phyloP scores from a whole-genome alignment of 2,329 filamentous ascomycete genomes.

The Apiospora aurea region DNA sequence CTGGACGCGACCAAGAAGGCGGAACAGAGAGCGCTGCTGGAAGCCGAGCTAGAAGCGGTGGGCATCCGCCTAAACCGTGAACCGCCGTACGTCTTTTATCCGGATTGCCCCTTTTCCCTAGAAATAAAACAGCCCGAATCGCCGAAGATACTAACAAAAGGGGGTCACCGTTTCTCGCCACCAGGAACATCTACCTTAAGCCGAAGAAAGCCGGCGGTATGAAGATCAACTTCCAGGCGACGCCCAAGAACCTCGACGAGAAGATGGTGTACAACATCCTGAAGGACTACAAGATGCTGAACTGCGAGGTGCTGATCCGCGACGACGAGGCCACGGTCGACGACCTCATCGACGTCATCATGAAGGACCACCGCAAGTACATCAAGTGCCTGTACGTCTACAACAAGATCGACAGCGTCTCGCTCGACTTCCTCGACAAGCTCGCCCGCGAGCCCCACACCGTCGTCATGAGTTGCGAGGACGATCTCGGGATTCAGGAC shows the following conservation, averaged over 20 bases:
- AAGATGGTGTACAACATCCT: conserved; percentile 99
- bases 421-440: conserved; percentile 89
- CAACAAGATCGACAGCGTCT: conserved; percentile 98
- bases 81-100: conserved; percentile 72
- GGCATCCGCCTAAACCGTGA: conserved; percentile 92
- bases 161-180: neutral
- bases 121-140: neutral
- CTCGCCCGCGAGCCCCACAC: conserved; percentile 93
- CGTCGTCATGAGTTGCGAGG: conserved; percentile 96
- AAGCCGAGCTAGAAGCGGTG: conserved; percentile 92
- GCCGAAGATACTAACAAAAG: neutral
- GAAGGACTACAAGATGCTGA: conserved; percentile 97
- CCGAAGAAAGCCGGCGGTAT: conserved; percentile 94
- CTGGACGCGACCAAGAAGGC: conserved; percentile 96
- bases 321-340: conserved; percentile 96
- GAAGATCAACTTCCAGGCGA: conserved; percentile 95
- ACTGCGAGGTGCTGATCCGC: conserved; percentile 93
- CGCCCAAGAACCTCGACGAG: conserved; percentile 92
- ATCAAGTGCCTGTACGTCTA: conserved; percentile 96
- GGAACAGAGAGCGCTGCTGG: conserved; percentile 87
- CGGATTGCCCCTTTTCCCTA: neutral
- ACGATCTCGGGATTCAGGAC: conserved; percentile 90
- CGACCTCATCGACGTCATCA: conserved; percentile 98
- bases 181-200: conserved; percentile 95
- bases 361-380: conserved; percentile 99